Evolutionary conservation across 345 rosid genomes (phyloP).

Genomic region (Moricandia arvensis): DNA sequence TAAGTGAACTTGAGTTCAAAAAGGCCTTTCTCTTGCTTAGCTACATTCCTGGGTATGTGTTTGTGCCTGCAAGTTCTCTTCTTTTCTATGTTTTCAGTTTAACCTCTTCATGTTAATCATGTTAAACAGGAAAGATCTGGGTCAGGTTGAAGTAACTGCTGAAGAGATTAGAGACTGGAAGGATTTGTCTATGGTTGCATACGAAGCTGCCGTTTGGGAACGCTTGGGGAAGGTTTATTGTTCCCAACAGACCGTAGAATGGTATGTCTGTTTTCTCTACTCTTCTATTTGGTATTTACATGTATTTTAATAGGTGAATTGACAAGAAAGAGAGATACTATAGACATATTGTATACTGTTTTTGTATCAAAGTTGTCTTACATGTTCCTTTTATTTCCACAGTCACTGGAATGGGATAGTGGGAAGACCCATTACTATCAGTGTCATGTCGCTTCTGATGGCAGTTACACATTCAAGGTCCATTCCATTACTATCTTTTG

Average conservation of each 20-base stretch:
- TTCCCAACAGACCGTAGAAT: not conserved
- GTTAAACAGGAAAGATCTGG: not conserved
- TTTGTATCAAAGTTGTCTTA: not conserved
- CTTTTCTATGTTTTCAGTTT: not conserved
- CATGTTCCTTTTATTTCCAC: not conserved
- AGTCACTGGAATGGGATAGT: not conserved
- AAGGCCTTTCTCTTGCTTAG: not conserved
- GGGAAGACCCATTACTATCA: not conserved
- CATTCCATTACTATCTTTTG: slow-evolving; percentile 2
- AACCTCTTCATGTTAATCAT: not conserved
- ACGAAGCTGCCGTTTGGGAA: not conserved
- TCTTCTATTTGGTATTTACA: not conserved
- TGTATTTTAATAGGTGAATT: not conserved
- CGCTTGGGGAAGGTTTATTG: not conserved
- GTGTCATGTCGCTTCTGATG: not conserved
- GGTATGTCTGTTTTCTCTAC: not conserved
- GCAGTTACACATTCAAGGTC: slow-evolving; percentile 49
- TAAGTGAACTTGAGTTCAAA: not conserved
- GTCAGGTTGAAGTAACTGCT: not conserved
- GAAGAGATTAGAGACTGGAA: not conserved
- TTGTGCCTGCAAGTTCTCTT: not conserved
- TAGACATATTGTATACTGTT: not conserved
- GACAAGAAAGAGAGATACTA: not conserved
- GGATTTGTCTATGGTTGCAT: not conserved
- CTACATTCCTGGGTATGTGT: not conserved